Conservation (phyloP, 306 rosid species). For the Cajanus cajan region DNA sequence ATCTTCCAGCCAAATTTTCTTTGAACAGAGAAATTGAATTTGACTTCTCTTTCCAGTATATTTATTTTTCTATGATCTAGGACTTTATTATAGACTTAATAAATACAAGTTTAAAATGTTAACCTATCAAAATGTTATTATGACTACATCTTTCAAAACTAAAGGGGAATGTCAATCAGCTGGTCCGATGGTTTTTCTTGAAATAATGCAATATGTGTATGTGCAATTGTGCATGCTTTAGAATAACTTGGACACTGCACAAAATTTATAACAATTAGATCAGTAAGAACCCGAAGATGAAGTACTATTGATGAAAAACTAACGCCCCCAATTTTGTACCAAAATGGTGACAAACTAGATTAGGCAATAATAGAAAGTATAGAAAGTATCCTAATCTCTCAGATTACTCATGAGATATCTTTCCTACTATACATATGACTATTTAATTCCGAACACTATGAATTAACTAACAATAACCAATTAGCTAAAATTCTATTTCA, state of each 20-base stretch:
- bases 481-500: neutral
- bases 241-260: neutral
- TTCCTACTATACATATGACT: neutral
- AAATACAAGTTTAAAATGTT: neutral
- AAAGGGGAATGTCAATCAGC: neutral
- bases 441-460: neutral
- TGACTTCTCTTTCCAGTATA: neutral
- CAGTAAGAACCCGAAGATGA: neutral
- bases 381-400: neutral
- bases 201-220: conserved; percentile 2
- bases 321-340: neutral
- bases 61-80: neutral
- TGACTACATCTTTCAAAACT: neutral
- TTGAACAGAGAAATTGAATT: neutral
- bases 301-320: neutral
- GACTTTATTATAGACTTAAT: neutral
- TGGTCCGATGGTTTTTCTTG: neutral
- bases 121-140: neutral
- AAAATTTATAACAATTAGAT: neutral
- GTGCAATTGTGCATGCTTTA: neutral
- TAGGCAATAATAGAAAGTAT: neutral
- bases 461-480: neutral
- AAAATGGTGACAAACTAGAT: neutral
- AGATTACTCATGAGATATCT: neutral
- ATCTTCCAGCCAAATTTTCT: neutral